phyloP scores from a whole-genome alignment of 345 rosid genomes.

The Syzygium oleosum region DNA sequence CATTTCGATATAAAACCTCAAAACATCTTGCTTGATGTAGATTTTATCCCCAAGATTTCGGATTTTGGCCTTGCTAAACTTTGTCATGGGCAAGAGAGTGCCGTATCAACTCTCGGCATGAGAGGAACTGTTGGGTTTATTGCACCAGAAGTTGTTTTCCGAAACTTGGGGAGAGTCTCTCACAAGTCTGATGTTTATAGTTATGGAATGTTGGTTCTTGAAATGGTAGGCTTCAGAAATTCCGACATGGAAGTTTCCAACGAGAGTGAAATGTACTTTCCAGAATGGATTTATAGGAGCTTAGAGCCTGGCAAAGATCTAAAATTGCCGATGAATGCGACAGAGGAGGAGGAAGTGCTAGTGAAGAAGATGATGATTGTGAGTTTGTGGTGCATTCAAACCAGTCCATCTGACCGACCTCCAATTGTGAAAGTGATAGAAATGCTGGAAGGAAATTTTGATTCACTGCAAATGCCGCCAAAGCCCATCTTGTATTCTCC shows the following conservation, averaged over 20 bases:
- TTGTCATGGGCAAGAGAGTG: slow-evolving; percentile 16
- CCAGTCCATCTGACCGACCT: background rate
- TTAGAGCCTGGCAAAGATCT: slow-evolving; percentile 7
- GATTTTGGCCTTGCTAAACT: slow-evolving; percentile 44
- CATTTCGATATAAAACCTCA: slow-evolving; percentile 47
- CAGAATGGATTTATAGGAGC: slow-evolving; percentile 15
- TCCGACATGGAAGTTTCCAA: background rate
- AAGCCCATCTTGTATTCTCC: background rate
- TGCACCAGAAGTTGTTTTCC: slow-evolving; percentile 27
- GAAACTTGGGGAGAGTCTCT: slow-evolving; percentile 20
- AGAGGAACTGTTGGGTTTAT: slow-evolving; percentile 33
- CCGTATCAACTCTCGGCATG: slow-evolving; percentile 5
- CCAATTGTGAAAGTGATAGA: slow-evolving; percentile 1
- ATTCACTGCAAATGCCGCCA: background rate
- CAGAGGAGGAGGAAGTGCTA: background rate
- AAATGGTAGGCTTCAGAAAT: slow-evolving; percentile 25
- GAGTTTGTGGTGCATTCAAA: slow-evolving; percentile 8
- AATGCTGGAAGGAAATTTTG: slow-evolving; percentile 4
- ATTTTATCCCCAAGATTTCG: slow-evolving; percentile 30
- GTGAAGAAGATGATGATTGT: slow-evolving; percentile 3
- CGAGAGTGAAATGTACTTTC: slow-evolving; percentile 25
- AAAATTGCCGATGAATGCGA: background rate
- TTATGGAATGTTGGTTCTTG: slow-evolving; percentile 38
- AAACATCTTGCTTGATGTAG: slow-evolving; percentile 28
- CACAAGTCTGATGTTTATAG: slow-evolving; percentile 42